Evolutionary conservation across 257 asterid genomes (phyloP).

Genomic region (Petrea volubilis): DNA sequence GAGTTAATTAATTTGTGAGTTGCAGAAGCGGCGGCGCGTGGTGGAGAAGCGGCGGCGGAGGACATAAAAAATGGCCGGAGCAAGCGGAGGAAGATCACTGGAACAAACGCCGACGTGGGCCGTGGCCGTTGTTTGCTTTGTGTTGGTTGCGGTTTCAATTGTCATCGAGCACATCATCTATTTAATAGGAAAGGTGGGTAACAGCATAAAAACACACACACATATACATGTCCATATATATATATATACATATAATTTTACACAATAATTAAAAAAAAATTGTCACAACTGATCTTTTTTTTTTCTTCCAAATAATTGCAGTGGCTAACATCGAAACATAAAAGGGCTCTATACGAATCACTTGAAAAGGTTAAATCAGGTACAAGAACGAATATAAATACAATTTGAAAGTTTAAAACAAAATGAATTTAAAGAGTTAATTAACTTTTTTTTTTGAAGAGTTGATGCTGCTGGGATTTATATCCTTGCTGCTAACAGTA

Average conservation of each 20-base stretch:
- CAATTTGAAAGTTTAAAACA: neutral
- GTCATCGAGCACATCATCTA: slow-evolving; percentile 69
- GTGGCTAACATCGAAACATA: slow-evolving; percentile 76
- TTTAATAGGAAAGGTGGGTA: slow-evolving; percentile 68
- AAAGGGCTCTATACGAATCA: slow-evolving; percentile 74
- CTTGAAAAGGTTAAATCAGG: slow-evolving; percentile 90
- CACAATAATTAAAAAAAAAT: neutral
- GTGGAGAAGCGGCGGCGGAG: slow-evolving; percentile 16
- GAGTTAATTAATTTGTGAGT: neutral
- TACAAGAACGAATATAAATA: neutral
- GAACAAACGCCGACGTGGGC: slow-evolving; percentile 97
- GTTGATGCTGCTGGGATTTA: slow-evolving; percentile 91
- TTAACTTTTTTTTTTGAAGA: slow-evolving; percentile 28
- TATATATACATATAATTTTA: neutral
- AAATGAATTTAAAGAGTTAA: neutral
- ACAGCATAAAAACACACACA: no score
- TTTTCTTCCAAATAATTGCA: slow-evolving; percentile 17
- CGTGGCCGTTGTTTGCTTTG: slow-evolving; percentile 78
- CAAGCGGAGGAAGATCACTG: slow-evolving; percentile 62
- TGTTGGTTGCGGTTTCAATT: slow-evolving; percentile 64
- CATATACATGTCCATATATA: neutral
- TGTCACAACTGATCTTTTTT: neutral
- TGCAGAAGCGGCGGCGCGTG: neutral
- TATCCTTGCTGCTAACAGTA: slow-evolving; percentile 78
- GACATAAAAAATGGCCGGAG: slow-evolving; percentile 62